Percentiles rank a stretch among this genome's conserved stretches.
These are phyloP conservation scores for Orbilia javanica DNA, from an alignment of 2,329 filamentous ascomycete species.

Conservation along the genomic window DNA sequence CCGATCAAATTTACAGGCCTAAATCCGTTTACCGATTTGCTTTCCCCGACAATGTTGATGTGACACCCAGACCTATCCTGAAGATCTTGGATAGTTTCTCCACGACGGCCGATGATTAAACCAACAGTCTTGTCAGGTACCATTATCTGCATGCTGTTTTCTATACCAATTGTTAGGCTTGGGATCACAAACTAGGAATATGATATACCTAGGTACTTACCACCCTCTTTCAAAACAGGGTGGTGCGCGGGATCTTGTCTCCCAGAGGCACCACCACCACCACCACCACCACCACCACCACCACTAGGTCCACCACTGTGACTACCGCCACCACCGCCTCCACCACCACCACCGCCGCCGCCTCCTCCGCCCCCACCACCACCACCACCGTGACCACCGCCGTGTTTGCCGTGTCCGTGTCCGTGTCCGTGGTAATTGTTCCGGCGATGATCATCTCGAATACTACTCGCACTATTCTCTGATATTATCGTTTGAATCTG, in stretches of 20 bases:
- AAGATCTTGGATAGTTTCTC: slow-evolving; percentile 91
- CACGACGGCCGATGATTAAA: slow-evolving; percentile 91
- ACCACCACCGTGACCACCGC: slow-evolving; percentile 20
- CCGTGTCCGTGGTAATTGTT: slow-evolving; percentile 49
- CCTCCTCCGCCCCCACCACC: slow-evolving; percentile 54
- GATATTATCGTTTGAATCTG: slow-evolving; percentile 90
- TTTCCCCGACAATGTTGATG: slow-evolving; percentile 93
- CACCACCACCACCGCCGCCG: slow-evolving; percentile 62
- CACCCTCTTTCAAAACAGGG: slow-evolving; percentile 62
- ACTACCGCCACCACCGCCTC: slow-evolving; percentile 57
- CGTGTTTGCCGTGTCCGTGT: slow-evolving; percentile 50
- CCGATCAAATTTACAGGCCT: slow-evolving; percentile 92
- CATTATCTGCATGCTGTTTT: slow-evolving; percentile 92
- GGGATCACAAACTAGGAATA: slow-evolving; percentile 33
- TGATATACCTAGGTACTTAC: slow-evolving; percentile 60
- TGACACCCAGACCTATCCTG: slow-evolving; percentile 94
- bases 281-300: slow-evolving; percentile 62
- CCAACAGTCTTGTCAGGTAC: slow-evolving; percentile 93
- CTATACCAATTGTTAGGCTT: slow-evolving; percentile 71
- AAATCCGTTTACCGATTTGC: slow-evolving; percentile 90
- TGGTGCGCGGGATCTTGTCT: slow-evolving; percentile 62
- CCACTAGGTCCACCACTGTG: neutral
- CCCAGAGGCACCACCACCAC: slow-evolving; percentile 35
- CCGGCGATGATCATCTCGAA: slow-evolving; percentile 46
- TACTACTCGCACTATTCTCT: slow-evolving; percentile 67